A percentile compares a stretch with the other conserved stretches of the same genome.
phyloP scores from a whole-genome alignment of 306 rosid genomes.

The Lotus japonicus region DNA sequence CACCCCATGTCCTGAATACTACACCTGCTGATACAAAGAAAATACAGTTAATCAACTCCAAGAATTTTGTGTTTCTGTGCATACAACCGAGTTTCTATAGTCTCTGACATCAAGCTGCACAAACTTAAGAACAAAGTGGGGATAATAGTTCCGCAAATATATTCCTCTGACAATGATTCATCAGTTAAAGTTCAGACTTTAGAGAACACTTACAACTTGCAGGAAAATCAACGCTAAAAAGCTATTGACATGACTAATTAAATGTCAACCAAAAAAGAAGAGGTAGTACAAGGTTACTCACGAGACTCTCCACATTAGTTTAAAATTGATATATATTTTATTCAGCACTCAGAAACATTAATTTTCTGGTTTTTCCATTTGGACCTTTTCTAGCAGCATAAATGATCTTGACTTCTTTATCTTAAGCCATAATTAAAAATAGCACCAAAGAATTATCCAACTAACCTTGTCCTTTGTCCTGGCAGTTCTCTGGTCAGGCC shows the following conservation, averaged over 20 bases:
- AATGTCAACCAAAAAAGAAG: slow-evolving; percentile 73
- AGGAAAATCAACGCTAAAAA: slow-evolving; percentile 27
- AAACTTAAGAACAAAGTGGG: slow-evolving; percentile 12
- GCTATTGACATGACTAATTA: slow-evolving; percentile 36
- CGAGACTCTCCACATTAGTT: slow-evolving; percentile 46
- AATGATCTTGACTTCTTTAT: slow-evolving; percentile 1
- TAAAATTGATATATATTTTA: neutral
- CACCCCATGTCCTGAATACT: slow-evolving; percentile 76
- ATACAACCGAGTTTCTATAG: neutral
- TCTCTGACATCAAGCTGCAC: slow-evolving; percentile 24
- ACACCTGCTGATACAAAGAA: slow-evolving; percentile 44
- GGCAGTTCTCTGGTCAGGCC: slow-evolving; percentile 32
- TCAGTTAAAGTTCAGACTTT: slow-evolving; percentile 7
- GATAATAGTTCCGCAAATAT: slow-evolving; percentile 17
- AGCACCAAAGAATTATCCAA: slow-evolving; percentile 23
- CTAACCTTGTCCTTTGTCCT: slow-evolving; percentile 47
- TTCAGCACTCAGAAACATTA: neutral
- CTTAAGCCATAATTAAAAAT: slow-evolving; percentile 19
- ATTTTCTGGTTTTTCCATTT: neutral
- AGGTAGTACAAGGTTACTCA: slow-evolving; percentile 58
- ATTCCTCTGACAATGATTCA: slow-evolving; percentile 14
- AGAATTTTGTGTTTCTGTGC: slow-evolving; percentile 6
- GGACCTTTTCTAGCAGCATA: slow-evolving; percentile 7
- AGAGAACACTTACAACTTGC: slow-evolving; percentile 22
- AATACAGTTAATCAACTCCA: slow-evolving; percentile 28